Percentiles rank a stretch among this genome's conserved stretches.
Evolutionary conservation across 176 grass and related monocot genomes (phyloP).

Genomic region (Poa pratensis): DNA sequence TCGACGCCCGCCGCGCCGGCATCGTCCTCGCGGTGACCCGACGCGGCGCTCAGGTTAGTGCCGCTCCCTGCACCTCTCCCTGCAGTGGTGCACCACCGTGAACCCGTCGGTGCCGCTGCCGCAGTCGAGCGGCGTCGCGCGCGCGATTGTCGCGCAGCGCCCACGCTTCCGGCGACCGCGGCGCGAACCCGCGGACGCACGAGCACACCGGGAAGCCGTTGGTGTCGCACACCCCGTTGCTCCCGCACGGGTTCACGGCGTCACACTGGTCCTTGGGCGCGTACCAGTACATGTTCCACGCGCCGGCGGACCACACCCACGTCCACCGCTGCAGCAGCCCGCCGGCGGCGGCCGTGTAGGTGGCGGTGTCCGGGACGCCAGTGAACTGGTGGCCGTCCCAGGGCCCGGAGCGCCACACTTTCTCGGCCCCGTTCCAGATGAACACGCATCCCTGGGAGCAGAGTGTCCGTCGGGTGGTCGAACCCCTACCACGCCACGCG

Average conservation of each 20-base stretch:
- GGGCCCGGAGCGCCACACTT: conserved; percentile 54
- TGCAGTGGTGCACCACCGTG: conserved; percentile 49
- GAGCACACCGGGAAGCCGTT: conserved; percentile 38
- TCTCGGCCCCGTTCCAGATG: conserved; percentile 36
- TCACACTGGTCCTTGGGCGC: conserved; percentile 73
- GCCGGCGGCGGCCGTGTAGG: conserved; percentile 27
- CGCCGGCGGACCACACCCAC: conserved; percentile 16
- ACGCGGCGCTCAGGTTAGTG: conserved; percentile 45
- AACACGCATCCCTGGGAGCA: conserved; percentile 66
- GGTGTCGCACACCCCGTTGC: conserved; percentile 53
- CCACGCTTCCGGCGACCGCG: conserved; percentile 47
- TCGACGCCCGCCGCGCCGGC: conserved; percentile 60
- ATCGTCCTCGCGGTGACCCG: conserved; percentile 58
- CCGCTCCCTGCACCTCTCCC: conserved; percentile 35
- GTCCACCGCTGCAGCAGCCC: conserved; percentile 58
- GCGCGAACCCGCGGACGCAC: conserved; percentile 56
- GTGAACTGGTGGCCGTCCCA: conserved; percentile 71
- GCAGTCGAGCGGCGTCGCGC: conserved; percentile 52
- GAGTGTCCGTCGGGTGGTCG: conserved; percentile 68
- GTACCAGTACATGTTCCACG: conserved; percentile 67
- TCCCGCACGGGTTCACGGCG: conserved; percentile 42
- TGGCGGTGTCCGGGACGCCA: conserved; percentile 54
- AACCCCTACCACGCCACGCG: conserved; percentile 69
- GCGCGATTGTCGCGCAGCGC: conserved; percentile 29
- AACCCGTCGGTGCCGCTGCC: conserved; percentile 56